phyloP scores from a whole-genome alignment of 768 basidiomycete species.

The Pisolithus tinctorius region DNA sequence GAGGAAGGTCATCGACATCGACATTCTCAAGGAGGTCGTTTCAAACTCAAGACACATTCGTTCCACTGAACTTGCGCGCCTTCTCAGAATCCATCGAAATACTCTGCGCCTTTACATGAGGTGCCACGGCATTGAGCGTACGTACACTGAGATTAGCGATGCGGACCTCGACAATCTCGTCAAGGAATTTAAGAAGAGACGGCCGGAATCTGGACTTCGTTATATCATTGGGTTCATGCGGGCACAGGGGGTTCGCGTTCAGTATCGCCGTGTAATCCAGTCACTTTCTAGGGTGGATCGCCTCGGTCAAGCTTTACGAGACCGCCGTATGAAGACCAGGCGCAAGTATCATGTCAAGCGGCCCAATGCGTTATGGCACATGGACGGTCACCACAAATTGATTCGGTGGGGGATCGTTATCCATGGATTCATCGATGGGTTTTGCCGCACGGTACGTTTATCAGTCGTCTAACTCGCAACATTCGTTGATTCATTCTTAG shows the following conservation, averaged over 20 bases:
- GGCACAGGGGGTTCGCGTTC: no score
- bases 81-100: conserved; percentile 1
- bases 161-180: conserved; percentile 4
- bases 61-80: neutral
- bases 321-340: conserved; percentile 7
- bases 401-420: conserved; percentile 3
- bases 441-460: no score
- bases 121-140: conserved; percentile 3
- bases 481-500: conserved; percentile 11
- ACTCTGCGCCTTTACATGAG: conserved; percentile 4
- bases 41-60: neutral
- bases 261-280: no score
- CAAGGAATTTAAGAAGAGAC: conserved; percentile 6
- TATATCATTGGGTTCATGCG: no score
- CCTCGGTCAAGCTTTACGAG: no score
- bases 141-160: neutral
- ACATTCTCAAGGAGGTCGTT: no score
- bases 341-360: conserved; percentile 27
- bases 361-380: neutral
- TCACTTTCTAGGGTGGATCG: no score
- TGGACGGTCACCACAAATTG: conserved; percentile 4
- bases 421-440: no score
- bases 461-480: no score
- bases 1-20: no score
- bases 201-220: conserved; percentile 19